These are phyloP conservation scores for Tolypocladium ovalisporum DNA, from an alignment of 2,329 filamentous ascomycete genomes.

Conservation along the genomic window DNA sequence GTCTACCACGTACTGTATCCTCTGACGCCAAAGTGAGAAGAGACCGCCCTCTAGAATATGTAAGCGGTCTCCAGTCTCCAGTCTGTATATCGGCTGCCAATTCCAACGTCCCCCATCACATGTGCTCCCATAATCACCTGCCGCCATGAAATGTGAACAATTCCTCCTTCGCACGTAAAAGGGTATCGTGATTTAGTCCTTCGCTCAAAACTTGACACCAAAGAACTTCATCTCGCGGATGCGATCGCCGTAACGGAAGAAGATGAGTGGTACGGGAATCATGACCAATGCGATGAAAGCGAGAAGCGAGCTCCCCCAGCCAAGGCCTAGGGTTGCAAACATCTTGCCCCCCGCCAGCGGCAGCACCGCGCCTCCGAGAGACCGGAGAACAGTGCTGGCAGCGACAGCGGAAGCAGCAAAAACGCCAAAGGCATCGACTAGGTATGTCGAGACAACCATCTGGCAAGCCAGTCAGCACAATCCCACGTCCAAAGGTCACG, in stretches of 20 bases:
- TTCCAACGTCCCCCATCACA: not conserved
- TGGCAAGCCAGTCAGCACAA: conserved; percentile 22
- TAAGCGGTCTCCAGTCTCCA: not conserved
- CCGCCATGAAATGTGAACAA: too few species aligned
- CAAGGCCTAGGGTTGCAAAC: conserved; percentile 25
- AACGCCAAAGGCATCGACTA: conserved; percentile 40
- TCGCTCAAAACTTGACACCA: conserved; percentile 9
- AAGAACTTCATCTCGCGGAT: conserved; percentile 22
- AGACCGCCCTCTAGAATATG: not conserved
- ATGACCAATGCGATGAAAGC: conserved; percentile 26
- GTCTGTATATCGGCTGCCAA: not conserved
- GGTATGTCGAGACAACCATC: conserved; percentile 46
- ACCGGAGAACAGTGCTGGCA: conserved; percentile 25
- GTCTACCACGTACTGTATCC: not conserved
- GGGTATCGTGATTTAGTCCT: too few species aligned
- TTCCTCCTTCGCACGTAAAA: too few species aligned
- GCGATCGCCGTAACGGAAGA: conserved; percentile 24
- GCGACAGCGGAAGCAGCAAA: conserved; percentile 29
- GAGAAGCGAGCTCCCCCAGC: conserved; percentile 32
- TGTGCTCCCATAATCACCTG: too few species aligned
- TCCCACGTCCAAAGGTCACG: not conserved
- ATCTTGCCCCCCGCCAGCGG: conserved; percentile 26
- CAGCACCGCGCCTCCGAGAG: conserved; percentile 24
- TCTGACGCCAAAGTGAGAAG: not conserved
- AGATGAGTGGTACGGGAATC: conserved; percentile 25